These are phyloP conservation scores for Nelumbo lutea DNA, from an alignment of 164 flowering plant genomes.

Conservation along the genomic window DNA sequence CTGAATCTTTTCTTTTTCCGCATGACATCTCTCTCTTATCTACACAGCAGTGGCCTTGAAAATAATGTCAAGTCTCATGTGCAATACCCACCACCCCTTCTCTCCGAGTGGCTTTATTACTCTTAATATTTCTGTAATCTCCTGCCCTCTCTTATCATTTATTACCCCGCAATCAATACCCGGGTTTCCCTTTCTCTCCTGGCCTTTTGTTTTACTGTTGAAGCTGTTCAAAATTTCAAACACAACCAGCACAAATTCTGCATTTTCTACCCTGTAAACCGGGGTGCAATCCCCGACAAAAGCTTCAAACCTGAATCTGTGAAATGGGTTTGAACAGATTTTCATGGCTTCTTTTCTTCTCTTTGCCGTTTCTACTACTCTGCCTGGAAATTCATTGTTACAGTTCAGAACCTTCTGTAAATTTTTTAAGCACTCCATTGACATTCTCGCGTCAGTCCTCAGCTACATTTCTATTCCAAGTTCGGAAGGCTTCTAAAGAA, in stretches of 20 bases:
- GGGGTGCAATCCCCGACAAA: slow-evolving; percentile 9
- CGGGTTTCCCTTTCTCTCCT: slow-evolving; percentile 5
- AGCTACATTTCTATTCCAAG: slow-evolving; percentile 67
- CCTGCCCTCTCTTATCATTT: not conserved
- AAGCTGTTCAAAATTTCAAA: slow-evolving; percentile 9
- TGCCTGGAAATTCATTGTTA: slow-evolving; percentile 27
- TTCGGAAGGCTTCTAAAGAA: slow-evolving; percentile 31
- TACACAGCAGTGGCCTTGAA: not conserved
- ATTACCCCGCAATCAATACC: slow-evolving; percentile 6
- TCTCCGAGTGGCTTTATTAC: not conserved
- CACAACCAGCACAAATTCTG: not conserved
- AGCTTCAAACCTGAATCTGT: slow-evolving; percentile 7
- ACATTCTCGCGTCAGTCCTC: slow-evolving; percentile 36
- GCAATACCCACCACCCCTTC: slow-evolving; percentile 31
- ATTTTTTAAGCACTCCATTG: slow-evolving; percentile 53
- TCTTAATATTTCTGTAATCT: not conserved
- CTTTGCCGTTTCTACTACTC: slow-evolving; percentile 36
- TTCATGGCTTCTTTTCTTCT: slow-evolving; percentile 35
- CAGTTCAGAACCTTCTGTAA: slow-evolving; percentile 43
- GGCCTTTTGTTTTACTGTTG: not conserved
- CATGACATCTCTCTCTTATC: not conserved
- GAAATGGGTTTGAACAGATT: slow-evolving; percentile 39
- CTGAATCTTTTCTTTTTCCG: too few relatives aligned
- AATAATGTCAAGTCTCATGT: slow-evolving; percentile 35
- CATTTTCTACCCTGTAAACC: slow-evolving; percentile 9